Evolutionary conservation across 164 flowering plant species (phyloP), one percentile per base, ranked within the genome.

Genomic region (Nymphaea colorata): DNA sequence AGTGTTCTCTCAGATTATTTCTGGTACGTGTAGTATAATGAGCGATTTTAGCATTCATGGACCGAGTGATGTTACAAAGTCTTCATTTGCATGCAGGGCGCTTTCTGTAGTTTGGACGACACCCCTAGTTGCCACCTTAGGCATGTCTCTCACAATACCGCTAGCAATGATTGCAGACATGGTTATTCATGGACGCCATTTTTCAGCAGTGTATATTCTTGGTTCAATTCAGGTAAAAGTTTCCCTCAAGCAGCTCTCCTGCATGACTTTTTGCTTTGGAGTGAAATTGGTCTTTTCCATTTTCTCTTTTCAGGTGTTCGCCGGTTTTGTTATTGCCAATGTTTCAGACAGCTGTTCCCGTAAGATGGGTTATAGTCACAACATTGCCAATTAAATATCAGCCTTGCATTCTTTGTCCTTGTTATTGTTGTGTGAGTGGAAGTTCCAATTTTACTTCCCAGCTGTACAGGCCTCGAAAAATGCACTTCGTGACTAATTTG

Each of bases 1-100:
- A 95, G 98, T 68, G 99, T 95, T 64, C 90, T 95, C 70, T 92
- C 99, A 5, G 99, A 95, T 68, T 95, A 95, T 77, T 86, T 95
- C 68, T 95, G 99, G 99, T 92, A 85, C 60, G 74, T 72, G 42
- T 61, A 12, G 18, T 17, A 17, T 61, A 61, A 51, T 17, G 43
- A 59, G 42, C 36, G 1, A 25, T 25, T 25, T 25, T 25, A 25
- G 36, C 36, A 25, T 25, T 25, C 36, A 25, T 25, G 36, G 14
- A 51, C 57, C 14, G 57, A 51, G 15, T 51, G 14, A 51, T 10
- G 57, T 51, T 51, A 51, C 14, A 51, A 51, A 3, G 57, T 25
- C 57, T 51, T 51, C 57, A 10, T 51, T 15, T 51, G 8, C 5
- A 61, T 41, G 11, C 47, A 91, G 97, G 97, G 97, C 97, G 67